phyloP scores from a whole-genome alignment of 345 rosid species.

The Turnera subulata region DNA sequence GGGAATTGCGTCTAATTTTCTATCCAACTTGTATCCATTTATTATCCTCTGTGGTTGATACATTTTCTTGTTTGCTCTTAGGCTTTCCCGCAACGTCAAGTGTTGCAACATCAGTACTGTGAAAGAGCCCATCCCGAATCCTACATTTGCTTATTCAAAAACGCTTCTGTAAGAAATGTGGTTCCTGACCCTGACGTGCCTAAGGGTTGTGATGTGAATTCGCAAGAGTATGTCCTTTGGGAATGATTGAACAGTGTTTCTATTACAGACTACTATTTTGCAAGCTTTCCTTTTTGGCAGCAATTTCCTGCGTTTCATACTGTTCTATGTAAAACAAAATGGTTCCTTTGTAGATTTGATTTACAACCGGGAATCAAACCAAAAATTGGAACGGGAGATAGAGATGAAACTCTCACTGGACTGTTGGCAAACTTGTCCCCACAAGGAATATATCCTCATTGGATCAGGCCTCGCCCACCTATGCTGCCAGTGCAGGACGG shows the following conservation, averaged over 20 bases:
- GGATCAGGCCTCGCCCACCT: slow-evolving; percentile 88
- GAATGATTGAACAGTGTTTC: slow-evolving; percentile 9
- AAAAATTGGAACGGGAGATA: slow-evolving; percentile 84
- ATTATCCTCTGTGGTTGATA: slow-evolving; percentile 11
- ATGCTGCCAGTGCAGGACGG: slow-evolving; percentile 68
- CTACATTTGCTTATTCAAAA: slow-evolving; percentile 34
- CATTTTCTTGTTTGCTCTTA: slow-evolving; percentile 28
- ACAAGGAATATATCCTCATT: slow-evolving; percentile 61
- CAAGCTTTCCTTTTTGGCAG: not conserved
- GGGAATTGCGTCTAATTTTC: not conserved
- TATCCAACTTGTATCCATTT: not conserved
- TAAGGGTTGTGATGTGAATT: slow-evolving; percentile 59
- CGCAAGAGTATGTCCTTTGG: slow-evolving; percentile 60
- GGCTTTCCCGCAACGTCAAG: slow-evolving; percentile 66
- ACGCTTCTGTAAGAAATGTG: slow-evolving; percentile 47
- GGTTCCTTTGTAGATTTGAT: slow-evolving; percentile 57
- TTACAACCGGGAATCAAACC: slow-evolving; percentile 63
- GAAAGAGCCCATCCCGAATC: slow-evolving; percentile 46
- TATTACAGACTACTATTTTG: not conserved
- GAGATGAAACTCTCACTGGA: slow-evolving; percentile 60
- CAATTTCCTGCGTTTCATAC: slow-evolving; percentile 7
- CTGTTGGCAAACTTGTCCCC: slow-evolving; percentile 44
- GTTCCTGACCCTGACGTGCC: slow-evolving; percentile 86
- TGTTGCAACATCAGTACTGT: slow-evolving; percentile 64
- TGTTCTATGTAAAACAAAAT: slow-evolving; percentile 16